Percentiles rank a stretch among this genome's conserved stretches.
Conservation (phyloP, 2,329 filamentous ascomycete genomes). For the Beauveria bassiana region DNA sequence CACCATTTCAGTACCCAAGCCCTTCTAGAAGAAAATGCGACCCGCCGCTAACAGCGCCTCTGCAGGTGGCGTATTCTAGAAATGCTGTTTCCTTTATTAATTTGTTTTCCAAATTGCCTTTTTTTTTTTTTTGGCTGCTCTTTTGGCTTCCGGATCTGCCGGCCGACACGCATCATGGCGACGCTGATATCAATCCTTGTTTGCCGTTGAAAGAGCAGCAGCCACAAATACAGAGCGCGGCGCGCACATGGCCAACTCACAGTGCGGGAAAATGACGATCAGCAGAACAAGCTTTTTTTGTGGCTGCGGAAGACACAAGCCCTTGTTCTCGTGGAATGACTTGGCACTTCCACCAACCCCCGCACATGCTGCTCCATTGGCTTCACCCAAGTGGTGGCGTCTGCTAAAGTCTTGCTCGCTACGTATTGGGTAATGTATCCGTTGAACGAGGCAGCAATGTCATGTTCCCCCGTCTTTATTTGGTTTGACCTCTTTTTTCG, state of each 20-base stretch:
- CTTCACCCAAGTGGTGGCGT: background rate
- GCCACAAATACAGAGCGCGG: no score
- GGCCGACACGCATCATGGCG: no score
- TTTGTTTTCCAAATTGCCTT: no score
- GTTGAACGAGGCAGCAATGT: no score
- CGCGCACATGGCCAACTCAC: background rate
- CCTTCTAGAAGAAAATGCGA: background rate
- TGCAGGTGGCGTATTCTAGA: no score
- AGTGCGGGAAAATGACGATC: background rate
- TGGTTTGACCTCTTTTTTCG: no score
- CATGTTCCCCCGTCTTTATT: no score
- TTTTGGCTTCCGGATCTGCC: no score
- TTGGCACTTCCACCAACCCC: background rate
- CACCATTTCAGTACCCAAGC: background rate
- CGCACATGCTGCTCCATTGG: background rate
- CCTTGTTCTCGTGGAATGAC: background rate
- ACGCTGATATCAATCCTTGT: no score
- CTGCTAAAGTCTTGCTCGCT: background rate
- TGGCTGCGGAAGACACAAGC: background rate
- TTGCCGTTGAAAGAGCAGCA: no score
- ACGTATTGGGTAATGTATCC: background rate
- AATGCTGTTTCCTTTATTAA: no score
- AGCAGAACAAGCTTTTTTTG: slow-evolving; percentile 7
- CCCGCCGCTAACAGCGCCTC: background rate
- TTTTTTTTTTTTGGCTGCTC: no score